A percentile compares a stretch with the other conserved stretches of the same genome.
Conservation (phyloP, 2,329 filamentous ascomycete species). For the Trichophyton schoenleinii region DNA sequence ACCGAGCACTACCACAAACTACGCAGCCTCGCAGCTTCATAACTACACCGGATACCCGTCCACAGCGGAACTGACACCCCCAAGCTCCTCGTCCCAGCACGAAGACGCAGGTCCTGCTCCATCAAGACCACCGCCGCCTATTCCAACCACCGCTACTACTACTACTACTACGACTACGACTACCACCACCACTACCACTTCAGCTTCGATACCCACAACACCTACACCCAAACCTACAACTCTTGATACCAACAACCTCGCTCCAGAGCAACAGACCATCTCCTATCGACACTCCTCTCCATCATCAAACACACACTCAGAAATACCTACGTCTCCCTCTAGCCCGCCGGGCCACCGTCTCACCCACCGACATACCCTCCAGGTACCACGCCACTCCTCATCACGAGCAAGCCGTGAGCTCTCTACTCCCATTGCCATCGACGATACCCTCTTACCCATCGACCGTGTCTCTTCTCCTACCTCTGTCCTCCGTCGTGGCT, state of each 20-base stretch:
- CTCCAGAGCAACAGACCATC: constrained; percentile 18
- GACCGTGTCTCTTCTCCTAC: constrained; percentile 70
- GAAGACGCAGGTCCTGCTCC: neutral
- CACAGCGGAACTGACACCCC: neutral
- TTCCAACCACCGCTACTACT: constrained; percentile 15
- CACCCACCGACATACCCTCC: constrained; percentile 75
- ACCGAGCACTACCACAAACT: neutral
- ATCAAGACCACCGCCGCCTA: neutral
- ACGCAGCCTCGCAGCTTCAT: neutral
- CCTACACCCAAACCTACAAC: constrained; percentile 17
- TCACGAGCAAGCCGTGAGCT: constrained; percentile 54
- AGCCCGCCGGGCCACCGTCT: constrained; percentile 46
- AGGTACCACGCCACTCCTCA: constrained; percentile 62
- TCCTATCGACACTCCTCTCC: constrained; percentile 5
- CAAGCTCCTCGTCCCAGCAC: neutral
- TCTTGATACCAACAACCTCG: constrained; percentile 22
- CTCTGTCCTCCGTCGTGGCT: constrained; percentile 57
- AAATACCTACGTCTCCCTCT: constrained; percentile 11
- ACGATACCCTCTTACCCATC: constrained; percentile 55
- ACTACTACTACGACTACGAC: constrained; percentile 21
- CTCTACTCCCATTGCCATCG: constrained; percentile 26
- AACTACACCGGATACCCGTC: neutral
- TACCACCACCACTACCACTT: constrained; percentile 21
- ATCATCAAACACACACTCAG: constrained; percentile 6
- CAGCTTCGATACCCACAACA: constrained; percentile 22